A percentile compares a stretch with the other conserved stretches of the same genome.
Conservation (phyloP, 164 flowering plant genomes). For the Cinnamomum chago region DNA sequence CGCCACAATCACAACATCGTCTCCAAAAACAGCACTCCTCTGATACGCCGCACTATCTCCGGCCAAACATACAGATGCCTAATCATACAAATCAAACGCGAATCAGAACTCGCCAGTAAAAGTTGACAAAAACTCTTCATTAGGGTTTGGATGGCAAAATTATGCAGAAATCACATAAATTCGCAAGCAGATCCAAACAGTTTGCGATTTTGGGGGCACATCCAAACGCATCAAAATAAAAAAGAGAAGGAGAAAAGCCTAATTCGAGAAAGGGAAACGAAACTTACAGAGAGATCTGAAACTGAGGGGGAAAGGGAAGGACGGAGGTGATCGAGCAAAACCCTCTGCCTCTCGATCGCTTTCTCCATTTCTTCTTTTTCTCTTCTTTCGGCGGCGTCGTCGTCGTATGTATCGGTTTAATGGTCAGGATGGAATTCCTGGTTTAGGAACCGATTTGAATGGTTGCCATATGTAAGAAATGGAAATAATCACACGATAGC, state of each 20-base stretch:
- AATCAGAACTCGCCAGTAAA: too few relatives aligned
- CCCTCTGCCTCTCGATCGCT: constrained; percentile 71
- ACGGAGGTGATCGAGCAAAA: constrained; percentile 66
- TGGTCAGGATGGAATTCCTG: background rate
- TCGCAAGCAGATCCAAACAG: too few relatives aligned
- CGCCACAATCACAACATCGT: constrained; percentile 97
- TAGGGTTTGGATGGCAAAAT: too few relatives aligned
- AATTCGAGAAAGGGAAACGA: background rate
- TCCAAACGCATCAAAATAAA: background rate
- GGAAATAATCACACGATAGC: background rate
- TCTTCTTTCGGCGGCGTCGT: background rate
- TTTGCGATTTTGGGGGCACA: background rate
- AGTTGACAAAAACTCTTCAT: too few relatives aligned
- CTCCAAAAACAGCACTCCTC: constrained; percentile 62
- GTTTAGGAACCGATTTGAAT: too few relatives aligned
- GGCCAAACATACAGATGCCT: constrained; percentile 80
- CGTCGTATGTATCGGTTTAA: background rate
- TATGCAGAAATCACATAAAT: too few relatives aligned
- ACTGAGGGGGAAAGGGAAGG: constrained; percentile 44
- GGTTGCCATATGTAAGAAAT: background rate
- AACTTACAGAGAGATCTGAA: constrained; percentile 17
- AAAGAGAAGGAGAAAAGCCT: too few relatives aligned
- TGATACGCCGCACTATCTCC: constrained; percentile 62
- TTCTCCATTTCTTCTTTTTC: constrained; percentile 63
- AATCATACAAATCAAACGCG: constrained; percentile 9